phyloP scores from a whole-genome alignment of 495 filamentous ascomycete species.

The Penicillium verhagenii region DNA sequence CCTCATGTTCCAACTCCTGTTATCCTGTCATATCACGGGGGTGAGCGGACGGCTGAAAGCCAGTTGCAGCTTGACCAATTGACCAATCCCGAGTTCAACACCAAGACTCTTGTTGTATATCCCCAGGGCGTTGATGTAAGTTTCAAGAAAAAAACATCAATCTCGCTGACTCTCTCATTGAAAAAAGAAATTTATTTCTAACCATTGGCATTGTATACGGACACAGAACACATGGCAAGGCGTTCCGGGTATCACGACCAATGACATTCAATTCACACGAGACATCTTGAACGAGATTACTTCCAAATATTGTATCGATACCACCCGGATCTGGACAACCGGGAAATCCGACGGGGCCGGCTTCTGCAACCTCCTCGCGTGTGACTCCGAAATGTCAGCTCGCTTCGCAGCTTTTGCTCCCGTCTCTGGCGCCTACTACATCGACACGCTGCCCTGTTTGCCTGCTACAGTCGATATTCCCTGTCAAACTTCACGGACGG shows the following conservation, averaged over 20 bases:
- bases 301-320: not conserved
- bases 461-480: not conserved
- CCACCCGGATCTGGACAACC: not conserved
- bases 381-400: not conserved
- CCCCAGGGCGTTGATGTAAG: constrained; percentile 4
- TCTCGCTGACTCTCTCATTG: too few relatives aligned
- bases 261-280: not conserved
- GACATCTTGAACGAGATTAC: not conserved
- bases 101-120: not conserved
- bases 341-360: constrained; percentile 4
- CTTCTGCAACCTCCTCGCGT: not conserved
- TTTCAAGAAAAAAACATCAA: too few relatives aligned
- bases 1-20: not conserved
- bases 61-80: constrained; percentile 2
- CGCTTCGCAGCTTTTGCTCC: constrained; percentile 3
- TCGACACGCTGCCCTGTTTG: not conserved
- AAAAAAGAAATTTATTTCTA: not conserved
- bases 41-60: not conserved
- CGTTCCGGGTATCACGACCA: not conserved
- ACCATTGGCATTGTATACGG: not conserved
- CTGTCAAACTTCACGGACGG: not conserved
- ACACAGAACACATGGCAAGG: constrained; percentile 1
- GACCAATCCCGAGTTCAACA: constrained; percentile 2
- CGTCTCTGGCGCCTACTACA: constrained; percentile 3
- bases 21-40: constrained; percentile 4